Conservation (phyloP, 257 asterid species). For the Linaria vulgaris region DNA sequence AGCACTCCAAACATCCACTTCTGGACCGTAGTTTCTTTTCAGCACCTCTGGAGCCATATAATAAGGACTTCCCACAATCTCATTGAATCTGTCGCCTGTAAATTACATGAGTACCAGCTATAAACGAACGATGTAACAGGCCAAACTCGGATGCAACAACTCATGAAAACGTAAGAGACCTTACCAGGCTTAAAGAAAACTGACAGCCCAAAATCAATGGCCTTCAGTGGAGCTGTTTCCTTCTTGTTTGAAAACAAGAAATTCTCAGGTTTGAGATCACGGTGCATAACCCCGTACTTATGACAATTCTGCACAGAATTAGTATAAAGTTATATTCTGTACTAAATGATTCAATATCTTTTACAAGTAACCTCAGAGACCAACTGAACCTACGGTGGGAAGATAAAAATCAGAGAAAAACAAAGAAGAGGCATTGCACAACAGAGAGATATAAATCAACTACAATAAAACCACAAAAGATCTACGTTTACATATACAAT, state of each 20-base stretch:
- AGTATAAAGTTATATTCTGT: constrained; percentile 6
- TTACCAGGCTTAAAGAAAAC: constrained; percentile 68
- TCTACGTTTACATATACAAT: too few relatives aligned
- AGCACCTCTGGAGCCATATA: constrained; percentile 83
- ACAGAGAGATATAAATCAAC: background rate
- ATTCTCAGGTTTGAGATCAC: constrained; percentile 71
- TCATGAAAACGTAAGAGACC: background rate
- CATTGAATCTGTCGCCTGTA: constrained; percentile 61
- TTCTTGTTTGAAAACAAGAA: constrained; percentile 58
- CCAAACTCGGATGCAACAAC: background rate
- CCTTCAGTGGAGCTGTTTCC: constrained; percentile 61
- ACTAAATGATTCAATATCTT: constrained; percentile 3
- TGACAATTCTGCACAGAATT: constrained; percentile 49
- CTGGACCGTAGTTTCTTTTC: constrained; percentile 63
- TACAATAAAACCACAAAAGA: too few relatives aligned
- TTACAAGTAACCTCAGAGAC: too few relatives aligned
- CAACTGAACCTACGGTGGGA: too few relatives aligned
- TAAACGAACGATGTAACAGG: constrained; percentile 11
- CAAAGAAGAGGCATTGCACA: too few relatives aligned
- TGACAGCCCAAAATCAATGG: constrained; percentile 70
- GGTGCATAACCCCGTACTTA: constrained; percentile 66
- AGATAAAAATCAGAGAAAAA: too few relatives aligned
- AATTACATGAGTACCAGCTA: constrained; percentile 23
- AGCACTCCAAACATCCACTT: constrained; percentile 76
- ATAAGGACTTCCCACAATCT: constrained; percentile 77